Evolutionary conservation across 768 basidiomycete genomes (phyloP).

Genomic region (Boletus pseudo-olivaceus): DNA sequence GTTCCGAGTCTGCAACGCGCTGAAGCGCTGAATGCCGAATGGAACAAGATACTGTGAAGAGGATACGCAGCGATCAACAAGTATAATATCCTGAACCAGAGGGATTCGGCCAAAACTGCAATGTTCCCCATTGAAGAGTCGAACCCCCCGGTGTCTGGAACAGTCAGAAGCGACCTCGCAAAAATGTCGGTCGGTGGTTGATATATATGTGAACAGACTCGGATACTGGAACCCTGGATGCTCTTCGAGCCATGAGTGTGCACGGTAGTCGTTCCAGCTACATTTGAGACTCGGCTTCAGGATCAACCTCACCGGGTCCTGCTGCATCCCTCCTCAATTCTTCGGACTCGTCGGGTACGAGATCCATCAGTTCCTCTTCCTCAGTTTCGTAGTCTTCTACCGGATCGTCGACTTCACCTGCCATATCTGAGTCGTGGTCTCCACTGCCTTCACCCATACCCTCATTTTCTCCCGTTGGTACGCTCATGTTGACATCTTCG

Average conservation of each 20-base stretch:
- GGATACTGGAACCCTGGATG: neutral
- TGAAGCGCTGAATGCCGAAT: too few relatives aligned
- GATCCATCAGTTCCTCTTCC: slow-evolving; percentile 41
- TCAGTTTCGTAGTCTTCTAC: slow-evolving; percentile 34
- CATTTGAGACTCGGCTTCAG: slow-evolving; percentile 5
- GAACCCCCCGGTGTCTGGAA: neutral
- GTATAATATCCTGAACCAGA: too few relatives aligned
- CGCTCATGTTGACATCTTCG: slow-evolving; percentile 23
- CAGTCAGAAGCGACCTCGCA: neutral
- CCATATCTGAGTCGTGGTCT: slow-evolving; percentile 24
- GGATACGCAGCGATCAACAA: too few relatives aligned
- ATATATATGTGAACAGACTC: neutral
- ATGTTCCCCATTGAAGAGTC: too few relatives aligned
- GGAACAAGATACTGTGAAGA: too few relatives aligned
- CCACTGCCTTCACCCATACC: slow-evolving; percentile 34
- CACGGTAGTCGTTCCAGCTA: neutral
- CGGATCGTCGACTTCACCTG: slow-evolving; percentile 22
- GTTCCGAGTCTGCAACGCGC: too few relatives aligned
- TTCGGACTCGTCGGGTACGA: slow-evolving; percentile 43
- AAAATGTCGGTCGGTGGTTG: neutral
- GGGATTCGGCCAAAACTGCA: too few relatives aligned
- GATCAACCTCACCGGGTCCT: slow-evolving; percentile 33
- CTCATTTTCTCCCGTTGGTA: slow-evolving; percentile 24
- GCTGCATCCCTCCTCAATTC: slow-evolving; percentile 38
- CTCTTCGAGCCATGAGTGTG: neutral